Conservation (phyloP, 2,329 filamentous ascomycete genomes). For the Fusarium fujikuroi region DNA sequence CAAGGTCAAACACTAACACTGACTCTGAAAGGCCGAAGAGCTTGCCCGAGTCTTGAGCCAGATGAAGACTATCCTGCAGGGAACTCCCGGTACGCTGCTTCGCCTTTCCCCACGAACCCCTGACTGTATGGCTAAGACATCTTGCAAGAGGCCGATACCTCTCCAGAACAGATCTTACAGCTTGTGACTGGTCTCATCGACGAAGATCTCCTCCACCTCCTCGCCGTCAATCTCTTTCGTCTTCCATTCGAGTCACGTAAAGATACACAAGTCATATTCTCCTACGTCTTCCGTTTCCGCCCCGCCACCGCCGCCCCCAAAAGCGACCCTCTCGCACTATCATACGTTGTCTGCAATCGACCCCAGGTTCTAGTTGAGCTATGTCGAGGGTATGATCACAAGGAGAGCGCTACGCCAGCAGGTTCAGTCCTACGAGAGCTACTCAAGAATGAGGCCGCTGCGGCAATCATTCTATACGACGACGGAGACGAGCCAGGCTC, state of each 20-base stretch:
- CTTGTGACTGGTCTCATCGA: constrained; percentile 86
- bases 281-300: constrained; percentile 91
- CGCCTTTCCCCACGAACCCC: background rate
- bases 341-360: constrained; percentile 86
- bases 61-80: constrained; percentile 94
- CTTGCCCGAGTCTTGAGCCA: constrained; percentile 85
- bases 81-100: constrained; percentile 78
- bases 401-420: constrained; percentile 91
- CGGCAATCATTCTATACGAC: constrained; percentile 92
- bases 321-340: constrained; percentile 83
- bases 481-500: constrained; percentile 79
- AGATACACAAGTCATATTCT: constrained; percentile 95
- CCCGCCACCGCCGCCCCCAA: constrained; percentile 73
- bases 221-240: constrained; percentile 83
- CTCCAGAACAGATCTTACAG: constrained; percentile 87
- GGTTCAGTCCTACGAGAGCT: constrained; percentile 91
- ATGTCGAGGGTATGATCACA: constrained; percentile 88
- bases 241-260: constrained; percentile 97
- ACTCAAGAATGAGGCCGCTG: constrained; percentile 87
- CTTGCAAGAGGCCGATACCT: constrained; percentile 79
- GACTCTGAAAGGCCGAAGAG: constrained; percentile 76
- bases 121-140: constrained; percentile 26
- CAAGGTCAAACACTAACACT: constrained; percentile 4
- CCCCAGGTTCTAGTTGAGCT: constrained; percentile 89
- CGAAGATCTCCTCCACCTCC: constrained; percentile 86